phyloP scores from a whole-genome alignment of 2,329 filamentous ascomycete genomes.

The Ophiocordyceps polyrhachis-furcata region DNA sequence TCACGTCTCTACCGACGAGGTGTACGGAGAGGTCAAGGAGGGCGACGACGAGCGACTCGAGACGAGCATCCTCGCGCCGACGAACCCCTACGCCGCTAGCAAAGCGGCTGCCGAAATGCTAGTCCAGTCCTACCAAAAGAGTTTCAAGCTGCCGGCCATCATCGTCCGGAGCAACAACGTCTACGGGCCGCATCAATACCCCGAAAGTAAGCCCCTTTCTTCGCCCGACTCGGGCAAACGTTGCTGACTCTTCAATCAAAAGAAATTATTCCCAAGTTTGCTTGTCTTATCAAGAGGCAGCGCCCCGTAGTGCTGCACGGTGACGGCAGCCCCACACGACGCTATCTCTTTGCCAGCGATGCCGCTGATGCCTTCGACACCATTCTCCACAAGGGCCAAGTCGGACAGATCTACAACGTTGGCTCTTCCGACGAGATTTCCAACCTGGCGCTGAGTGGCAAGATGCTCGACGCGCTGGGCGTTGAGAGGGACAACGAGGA shows the following conservation, averaged over 20 bases:
- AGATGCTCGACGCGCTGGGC: conserved; percentile 43
- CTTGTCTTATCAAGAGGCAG: conserved; percentile 46
- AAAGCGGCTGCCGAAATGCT: conserved; percentile 74
- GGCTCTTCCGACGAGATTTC: conserved; percentile 62
- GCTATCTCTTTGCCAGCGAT: conserved; percentile 64
- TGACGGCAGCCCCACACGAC: conserved; percentile 52
- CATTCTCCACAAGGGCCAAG: conserved; percentile 56
- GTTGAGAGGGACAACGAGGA: conserved; percentile 30
- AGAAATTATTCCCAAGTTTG: conserved; percentile 78
- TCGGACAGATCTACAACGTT: conserved; percentile 69
- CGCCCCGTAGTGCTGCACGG: conserved; percentile 58
- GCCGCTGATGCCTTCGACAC: conserved; percentile 70
- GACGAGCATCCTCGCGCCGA: conserved; percentile 56
- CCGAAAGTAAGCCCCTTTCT: conserved; percentile 56
- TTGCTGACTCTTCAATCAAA: too few relatives aligned
- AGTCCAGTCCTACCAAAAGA: conserved; percentile 72
- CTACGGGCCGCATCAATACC: conserved; percentile 69
- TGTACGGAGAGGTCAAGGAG: conserved; percentile 62
- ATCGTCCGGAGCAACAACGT: conserved; percentile 74
- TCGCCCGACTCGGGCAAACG: too few relatives aligned
- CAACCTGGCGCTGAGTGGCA: conserved; percentile 49
- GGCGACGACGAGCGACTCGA: conserved; percentile 55
- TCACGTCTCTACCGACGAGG: conserved; percentile 71
- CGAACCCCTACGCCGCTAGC: conserved; percentile 65
- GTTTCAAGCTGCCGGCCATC: conserved; percentile 62